Evolutionary conservation across 2,329 filamentous ascomycete genomes (phyloP), one percentile per base, ranked within the genome.

Genomic region (Fusarium concolor): DNA sequence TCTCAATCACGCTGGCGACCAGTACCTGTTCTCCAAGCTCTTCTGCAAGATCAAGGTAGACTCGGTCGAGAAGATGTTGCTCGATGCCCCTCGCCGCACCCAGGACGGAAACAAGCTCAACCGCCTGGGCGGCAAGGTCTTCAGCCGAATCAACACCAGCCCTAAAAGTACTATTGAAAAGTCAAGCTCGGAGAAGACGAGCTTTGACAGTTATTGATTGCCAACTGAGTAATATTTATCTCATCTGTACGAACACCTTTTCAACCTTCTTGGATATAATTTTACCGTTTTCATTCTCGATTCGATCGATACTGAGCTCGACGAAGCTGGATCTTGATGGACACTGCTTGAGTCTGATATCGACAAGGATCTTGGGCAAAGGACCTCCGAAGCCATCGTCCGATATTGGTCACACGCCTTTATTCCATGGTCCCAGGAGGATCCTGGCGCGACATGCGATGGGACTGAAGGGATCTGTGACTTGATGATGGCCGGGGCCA

Each of bases 1-100:
- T 17, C 91, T 93, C 78, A 94, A 98, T 79, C 87, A 89, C 56
- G 92, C 93, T 67, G 96, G 94, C 63, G 94, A 97, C 73, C 93
- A 94, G 73, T 98, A 96, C 77, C 86, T 97, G 42, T 97, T 97
- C 80, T 97, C 96, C 4, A 96, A 94, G 12, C 84, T 99, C 17
- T 97, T 98, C 79, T 97, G 94, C 82, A 90, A 90, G 74, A 92
- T 98, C 80, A 89, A 89, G 71, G 91, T 87, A 29, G 84, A 86
- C 38, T 82, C 84, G 15, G 81, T 86, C 37, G 86, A 85, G 44
- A 87, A 85, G 63, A 83, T 87, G 67, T 86, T 88, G 69, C 81
- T 90, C 44, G 81, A 86, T 79, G 83, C 66, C 75, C 82, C 60
- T 76, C 81, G 44, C 74, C 80, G 75, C 33, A 54, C 38, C 22